phyloP scores from a whole-genome alignment of 139 green algal species.

The Chlamydomonas incerta region DNA sequence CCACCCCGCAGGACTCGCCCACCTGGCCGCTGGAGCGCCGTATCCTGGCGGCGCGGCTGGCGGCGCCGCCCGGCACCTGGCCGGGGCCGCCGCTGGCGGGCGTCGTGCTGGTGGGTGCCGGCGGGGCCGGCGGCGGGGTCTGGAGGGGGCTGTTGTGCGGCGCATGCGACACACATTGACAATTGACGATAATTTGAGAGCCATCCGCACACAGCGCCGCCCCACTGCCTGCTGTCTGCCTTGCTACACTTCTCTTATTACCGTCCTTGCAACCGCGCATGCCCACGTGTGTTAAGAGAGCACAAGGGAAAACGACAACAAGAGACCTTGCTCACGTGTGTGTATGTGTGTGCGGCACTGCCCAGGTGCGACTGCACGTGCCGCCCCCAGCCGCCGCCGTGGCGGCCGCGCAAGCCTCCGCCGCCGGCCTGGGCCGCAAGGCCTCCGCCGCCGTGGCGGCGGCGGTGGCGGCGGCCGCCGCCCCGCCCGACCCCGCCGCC shows the following conservation, averaged over 20 bases:
- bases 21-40: constrained; percentile 5
- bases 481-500: background rate
- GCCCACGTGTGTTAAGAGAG: too few species aligned
- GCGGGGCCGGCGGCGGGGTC: too few species aligned
- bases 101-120: constrained; percentile 21
- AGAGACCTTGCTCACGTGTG: too few species aligned
- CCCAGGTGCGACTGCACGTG: constrained; percentile 37
- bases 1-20: background rate
- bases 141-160: too few species aligned
- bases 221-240: too few species aligned
- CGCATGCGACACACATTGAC: too few species aligned
- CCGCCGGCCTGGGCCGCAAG: constrained; percentile 19
- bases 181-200: too few species aligned
- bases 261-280: too few species aligned
- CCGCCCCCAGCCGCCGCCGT: constrained; percentile 5
- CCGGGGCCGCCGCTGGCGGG: constrained; percentile 1
- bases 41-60: constrained; percentile 7
- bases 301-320: too few species aligned
- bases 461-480: background rate
- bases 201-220: too few species aligned
- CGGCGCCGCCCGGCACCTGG: constrained; percentile 38
- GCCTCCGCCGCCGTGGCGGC: constrained; percentile 10
- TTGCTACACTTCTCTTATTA: too few species aligned
- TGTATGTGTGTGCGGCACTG: too few species aligned
- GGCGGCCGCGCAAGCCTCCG: background rate